A percentile compares a stretch with the other conserved stretches of the same genome.
These are phyloP conservation scores for Parietichytrium sp. DNA, from an alignment of 108 stramenopile genomes.

Conservation along the genomic window DNA sequence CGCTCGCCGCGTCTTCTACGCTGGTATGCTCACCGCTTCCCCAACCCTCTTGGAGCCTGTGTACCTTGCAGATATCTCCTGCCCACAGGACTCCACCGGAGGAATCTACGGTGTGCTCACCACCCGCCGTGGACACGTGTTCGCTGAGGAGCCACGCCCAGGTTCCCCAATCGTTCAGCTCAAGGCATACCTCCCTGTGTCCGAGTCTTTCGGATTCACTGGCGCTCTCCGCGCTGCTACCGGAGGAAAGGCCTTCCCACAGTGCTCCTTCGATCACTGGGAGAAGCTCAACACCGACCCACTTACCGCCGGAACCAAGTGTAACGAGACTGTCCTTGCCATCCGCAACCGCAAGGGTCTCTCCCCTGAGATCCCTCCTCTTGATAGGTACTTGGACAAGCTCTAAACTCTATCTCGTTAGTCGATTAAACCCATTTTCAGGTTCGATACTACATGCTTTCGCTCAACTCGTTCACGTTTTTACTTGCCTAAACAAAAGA, in stretches of 20 bases:
- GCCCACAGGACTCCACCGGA: slow-evolving; percentile 97
- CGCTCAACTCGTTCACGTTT: too few relatives aligned
- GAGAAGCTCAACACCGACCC: slow-evolving; percentile 89
- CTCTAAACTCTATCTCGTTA: slow-evolving; percentile 89
- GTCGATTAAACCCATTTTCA: too few relatives aligned
- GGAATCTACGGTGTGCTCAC: slow-evolving; percentile 99
- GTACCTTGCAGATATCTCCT: slow-evolving; percentile 96
- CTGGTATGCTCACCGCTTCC: slow-evolving; percentile 83
- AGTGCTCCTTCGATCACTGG: slow-evolving; percentile 99
- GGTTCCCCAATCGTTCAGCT: slow-evolving; percentile 96
- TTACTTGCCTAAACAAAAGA: too few relatives aligned
- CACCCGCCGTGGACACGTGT: slow-evolving; percentile 96
- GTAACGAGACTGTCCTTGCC: slow-evolving; percentile 74
- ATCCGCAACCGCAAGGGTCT: slow-evolving; percentile 98
- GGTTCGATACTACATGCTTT: too few relatives aligned
- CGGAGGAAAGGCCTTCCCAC: slow-evolving; percentile 99
- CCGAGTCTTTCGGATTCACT: slow-evolving; percentile 99
- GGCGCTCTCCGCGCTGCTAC: slow-evolving; percentile 95
- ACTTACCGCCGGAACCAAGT: slow-evolving; percentile 80
- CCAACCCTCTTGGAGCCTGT: slow-evolving; percentile 96
- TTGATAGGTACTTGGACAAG: slow-evolving; percentile 95
- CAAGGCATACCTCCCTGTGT: slow-evolving; percentile 97
- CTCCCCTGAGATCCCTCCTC: slow-evolving; percentile 84
- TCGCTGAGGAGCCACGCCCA: slow-evolving; percentile 93
- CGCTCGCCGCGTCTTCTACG: slow-evolving; percentile 95